Percentiles rank a stretch among this genome's conserved stretches.
phyloP scores from a whole-genome alignment of 257 asterid genomes.

The Capsicum baccatum region DNA sequence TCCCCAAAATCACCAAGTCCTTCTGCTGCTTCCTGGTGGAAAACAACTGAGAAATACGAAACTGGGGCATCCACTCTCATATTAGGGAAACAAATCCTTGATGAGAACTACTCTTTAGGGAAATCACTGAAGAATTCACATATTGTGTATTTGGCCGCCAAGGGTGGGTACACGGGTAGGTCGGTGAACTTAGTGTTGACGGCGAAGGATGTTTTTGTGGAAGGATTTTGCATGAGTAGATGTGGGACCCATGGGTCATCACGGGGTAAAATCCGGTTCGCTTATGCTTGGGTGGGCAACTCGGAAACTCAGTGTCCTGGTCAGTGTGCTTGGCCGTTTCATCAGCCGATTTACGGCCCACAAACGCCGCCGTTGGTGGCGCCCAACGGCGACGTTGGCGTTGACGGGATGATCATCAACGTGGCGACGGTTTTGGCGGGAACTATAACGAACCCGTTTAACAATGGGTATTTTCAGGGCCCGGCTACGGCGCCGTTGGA shows the following conservation, averaged over 20 bases:
- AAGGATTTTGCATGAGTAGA: conserved; percentile 70
- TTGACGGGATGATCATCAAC: conserved; percentile 74
- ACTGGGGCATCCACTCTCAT: conserved; percentile 51
- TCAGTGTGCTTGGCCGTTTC: conserved; percentile 90
- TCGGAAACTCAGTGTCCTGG: conserved; percentile 75
- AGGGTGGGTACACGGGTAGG: conserved; percentile 53
- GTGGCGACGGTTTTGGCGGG: conserved; percentile 80
- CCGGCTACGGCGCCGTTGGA: conserved; percentile 75
- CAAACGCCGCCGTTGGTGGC: conserved; percentile 68
- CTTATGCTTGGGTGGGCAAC: conserved; percentile 88
- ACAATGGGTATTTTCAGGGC: conserved; percentile 76
- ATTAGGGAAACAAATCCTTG: conserved; percentile 61
- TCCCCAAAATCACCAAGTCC: conserved; percentile 39
- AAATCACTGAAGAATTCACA: conserved; percentile 56
- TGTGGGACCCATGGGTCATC: conserved; percentile 80
- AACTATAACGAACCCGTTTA: conserved; percentile 72
- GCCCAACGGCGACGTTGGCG: conserved; percentile 80
- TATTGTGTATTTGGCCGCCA: conserved; percentile 58
- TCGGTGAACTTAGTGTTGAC: conserved; percentile 73
- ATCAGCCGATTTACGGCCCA: conserved; percentile 85
- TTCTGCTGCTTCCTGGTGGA: conserved; percentile 66
- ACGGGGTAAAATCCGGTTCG: conserved; percentile 53
- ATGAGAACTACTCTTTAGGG: conserved; percentile 59
- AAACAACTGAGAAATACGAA: conserved; percentile 47
- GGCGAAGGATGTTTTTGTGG: conserved; percentile 67